These are phyloP conservation scores for Thermothelomyces thermophilus DNA, from an alignment of 2,329 filamentous ascomycete genomes.

Conservation along the genomic window DNA sequence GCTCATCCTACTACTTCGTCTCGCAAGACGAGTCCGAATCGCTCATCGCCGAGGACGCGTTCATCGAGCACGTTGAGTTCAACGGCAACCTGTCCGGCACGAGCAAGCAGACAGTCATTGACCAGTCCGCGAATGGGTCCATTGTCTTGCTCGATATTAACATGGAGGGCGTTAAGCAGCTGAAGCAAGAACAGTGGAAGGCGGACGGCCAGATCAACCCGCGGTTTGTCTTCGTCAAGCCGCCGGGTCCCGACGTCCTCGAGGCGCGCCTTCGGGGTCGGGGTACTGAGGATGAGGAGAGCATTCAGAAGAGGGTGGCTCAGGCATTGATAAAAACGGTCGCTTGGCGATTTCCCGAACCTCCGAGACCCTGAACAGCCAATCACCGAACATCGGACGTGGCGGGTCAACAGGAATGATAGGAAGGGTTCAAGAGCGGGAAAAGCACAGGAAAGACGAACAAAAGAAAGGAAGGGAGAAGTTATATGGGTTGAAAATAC, in stretches of 20 bases:
- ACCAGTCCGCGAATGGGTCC: not conserved
- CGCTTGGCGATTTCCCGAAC: too few species aligned
- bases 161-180: not conserved
- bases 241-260: not conserved
- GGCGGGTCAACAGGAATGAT: too few species aligned
- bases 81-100: slow-evolving; percentile 2
- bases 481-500: too few species aligned
- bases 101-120: slow-evolving; percentile 2
- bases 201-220: not conserved
- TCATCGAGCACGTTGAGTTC: not conserved
- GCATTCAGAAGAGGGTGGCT: not conserved
- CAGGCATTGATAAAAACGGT: too few species aligned
- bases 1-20: not conserved
- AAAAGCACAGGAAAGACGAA: too few species aligned
- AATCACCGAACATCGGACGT: too few species aligned
- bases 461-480: too few species aligned
- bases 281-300: slow-evolving; percentile 1
- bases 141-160: slow-evolving; percentile 3
- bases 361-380: too few species aligned
- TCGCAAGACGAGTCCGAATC: not conserved
- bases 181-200: not conserved
- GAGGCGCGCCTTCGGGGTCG: slow-evolving; percentile 1
- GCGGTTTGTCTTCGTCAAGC: slow-evolving; percentile 1
- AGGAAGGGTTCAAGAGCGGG: too few species aligned
- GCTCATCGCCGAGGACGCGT: not conserved